A percentile compares a stretch with the other conserved stretches of the same genome.
phyloP scores from a whole-genome alignment of 1,284 basidiomycete species.

The Trametes sp. region DNA sequence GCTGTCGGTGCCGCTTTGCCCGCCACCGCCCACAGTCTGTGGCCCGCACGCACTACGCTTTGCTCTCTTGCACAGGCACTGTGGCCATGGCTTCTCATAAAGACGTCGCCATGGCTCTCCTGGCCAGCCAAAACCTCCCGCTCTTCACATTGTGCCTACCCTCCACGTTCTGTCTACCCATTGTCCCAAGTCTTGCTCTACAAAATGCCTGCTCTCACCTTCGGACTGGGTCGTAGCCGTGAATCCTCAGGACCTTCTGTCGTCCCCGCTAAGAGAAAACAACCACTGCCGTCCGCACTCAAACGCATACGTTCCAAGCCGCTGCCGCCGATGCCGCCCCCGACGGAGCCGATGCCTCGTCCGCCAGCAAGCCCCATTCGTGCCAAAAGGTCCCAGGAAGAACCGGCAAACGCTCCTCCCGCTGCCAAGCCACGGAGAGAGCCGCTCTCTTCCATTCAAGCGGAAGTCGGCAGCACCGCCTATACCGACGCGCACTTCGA shows the following conservation, averaged over 20 bases:
- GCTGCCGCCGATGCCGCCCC: slow-evolving; percentile 5
- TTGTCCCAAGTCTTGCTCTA: slow-evolving; percentile 6
- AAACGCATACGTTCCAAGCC: neutral
- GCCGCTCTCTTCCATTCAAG: slow-evolving; percentile 20
- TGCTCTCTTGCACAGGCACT: slow-evolving; percentile 10
- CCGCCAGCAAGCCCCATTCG: neutral
- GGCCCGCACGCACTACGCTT: neutral
- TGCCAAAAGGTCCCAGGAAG: neutral
- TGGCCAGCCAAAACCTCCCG: neutral
- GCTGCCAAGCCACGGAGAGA: slow-evolving; percentile 9
- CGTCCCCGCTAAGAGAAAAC: slow-evolving; percentile 2
- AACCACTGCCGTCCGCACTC: neutral
- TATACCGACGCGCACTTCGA: neutral
- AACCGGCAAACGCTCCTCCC: slow-evolving; percentile 1
- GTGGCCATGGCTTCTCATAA: slow-evolving; percentile 10
- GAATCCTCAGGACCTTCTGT: neutral
- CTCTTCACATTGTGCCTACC: slow-evolving; percentile 10
- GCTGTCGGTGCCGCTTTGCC: slow-evolving; percentile 1
- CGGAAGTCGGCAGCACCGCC: neutral
- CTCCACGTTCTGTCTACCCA: neutral
- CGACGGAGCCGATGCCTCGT: slow-evolving; percentile 1
- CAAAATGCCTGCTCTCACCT: slow-evolving; percentile 14
- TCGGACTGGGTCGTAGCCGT: neutral
- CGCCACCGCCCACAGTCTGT: slow-evolving; percentile 4
- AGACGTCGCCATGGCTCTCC: slow-evolving; percentile 14